These are phyloP conservation scores for Populus davidiana DNA, from an alignment of 345 rosid species.

Conservation along the genomic window DNA sequence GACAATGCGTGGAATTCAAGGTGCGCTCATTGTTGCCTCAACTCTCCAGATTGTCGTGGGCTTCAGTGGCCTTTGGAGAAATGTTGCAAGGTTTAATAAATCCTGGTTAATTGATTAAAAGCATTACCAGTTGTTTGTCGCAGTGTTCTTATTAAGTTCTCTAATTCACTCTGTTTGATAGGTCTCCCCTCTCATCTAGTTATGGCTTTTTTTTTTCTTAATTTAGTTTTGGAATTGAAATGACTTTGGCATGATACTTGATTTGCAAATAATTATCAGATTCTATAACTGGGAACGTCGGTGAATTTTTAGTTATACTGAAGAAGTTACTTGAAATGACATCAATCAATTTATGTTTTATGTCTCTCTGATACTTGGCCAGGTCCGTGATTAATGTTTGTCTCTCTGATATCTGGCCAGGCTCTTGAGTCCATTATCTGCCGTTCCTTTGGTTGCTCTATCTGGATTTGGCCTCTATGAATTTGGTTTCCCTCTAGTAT, in stretches of 20 bases:
- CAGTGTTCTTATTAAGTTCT: background rate
- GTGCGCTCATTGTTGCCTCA: conserved; percentile 92
- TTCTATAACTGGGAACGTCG: background rate
- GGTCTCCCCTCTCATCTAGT: background rate
- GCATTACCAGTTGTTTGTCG: background rate
- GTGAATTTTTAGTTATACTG: background rate
- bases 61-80: conserved; percentile 98
- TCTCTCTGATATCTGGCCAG: conserved; percentile 31
- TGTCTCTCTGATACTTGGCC: conserved; percentile 10
- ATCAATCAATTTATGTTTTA: background rate
- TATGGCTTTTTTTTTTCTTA: background rate
- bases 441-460: conserved; percentile 83
- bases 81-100: conserved; percentile 66
- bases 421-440: conserved; percentile 83
- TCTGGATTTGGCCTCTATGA: conserved; percentile 95
- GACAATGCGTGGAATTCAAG: conserved; percentile 91
- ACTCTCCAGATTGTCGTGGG: conserved; percentile 85
- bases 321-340: background rate
- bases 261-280: background rate
- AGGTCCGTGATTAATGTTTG: conserved; percentile 32
- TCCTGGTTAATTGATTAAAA: background rate
- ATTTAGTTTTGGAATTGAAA: background rate
- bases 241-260: background rate
- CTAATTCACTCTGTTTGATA: background rate
- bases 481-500: conserved; percentile 85